A percentile compares a stretch with the other conserved stretches of the same genome.
Evolutionary conservation across 129 eudicot species (phyloP).

Genomic region (Sambucus nigra): DNA sequence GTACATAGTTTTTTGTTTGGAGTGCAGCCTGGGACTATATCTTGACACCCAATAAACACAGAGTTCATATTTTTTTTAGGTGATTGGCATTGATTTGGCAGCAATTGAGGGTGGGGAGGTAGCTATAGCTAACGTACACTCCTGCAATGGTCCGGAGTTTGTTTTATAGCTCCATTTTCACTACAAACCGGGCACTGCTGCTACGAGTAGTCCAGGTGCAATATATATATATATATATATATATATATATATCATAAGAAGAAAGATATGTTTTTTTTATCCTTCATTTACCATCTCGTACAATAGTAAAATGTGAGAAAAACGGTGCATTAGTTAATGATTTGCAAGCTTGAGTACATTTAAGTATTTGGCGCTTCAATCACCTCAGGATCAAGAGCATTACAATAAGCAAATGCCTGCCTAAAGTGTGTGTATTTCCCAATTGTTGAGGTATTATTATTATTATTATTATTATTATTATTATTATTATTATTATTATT

Average conservation of each 20-base stretch:
- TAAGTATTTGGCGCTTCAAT: neutral
- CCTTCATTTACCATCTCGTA: neutral
- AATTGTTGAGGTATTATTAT: conserved; percentile 46
- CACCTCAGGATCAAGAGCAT: conserved; percentile 32
- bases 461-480: too few relatives aligned
- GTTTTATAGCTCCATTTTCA: conserved; percentile 39
- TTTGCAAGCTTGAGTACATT: neutral
- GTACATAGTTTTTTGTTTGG: too few relatives aligned
- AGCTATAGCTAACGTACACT: conserved; percentile 49
- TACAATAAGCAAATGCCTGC: conserved; percentile 68
- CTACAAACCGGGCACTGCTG: conserved; percentile 18
- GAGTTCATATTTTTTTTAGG: conserved; percentile 28
- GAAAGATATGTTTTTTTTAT: neutral
- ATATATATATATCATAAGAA: neutral
- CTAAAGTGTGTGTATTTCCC: conserved; percentile 73
- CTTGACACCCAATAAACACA: neutral
- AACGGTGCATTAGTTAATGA: neutral
- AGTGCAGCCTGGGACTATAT: too few relatives aligned
- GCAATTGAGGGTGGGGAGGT: conserved; percentile 74
- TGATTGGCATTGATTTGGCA: conserved; percentile 59
- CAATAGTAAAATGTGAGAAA: neutral
- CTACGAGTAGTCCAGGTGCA: conserved; percentile 35
- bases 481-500: conserved; percentile 4
- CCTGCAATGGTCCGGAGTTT: conserved; percentile 82
- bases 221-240: too few relatives aligned